phyloP scores from a whole-genome alignment of 1,284 basidiomycete species.

The Porphyrellus sp. region DNA sequence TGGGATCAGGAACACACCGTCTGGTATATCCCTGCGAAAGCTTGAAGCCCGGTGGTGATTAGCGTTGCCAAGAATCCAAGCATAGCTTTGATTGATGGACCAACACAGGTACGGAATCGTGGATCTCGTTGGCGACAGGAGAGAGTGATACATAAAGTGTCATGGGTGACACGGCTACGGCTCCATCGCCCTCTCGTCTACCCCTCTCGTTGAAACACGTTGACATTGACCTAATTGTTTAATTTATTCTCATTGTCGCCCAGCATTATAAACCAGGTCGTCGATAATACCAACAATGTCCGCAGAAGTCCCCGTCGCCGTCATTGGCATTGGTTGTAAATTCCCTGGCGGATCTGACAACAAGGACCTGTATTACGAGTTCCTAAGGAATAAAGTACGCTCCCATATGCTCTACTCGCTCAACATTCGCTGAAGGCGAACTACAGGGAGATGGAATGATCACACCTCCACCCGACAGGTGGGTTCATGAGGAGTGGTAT shows the following conservation, averaged over 20 bases:
- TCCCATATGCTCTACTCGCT: not conserved
- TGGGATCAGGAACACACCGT: too few relatives aligned
- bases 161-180: not conserved
- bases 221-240: not conserved
- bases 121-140: not conserved
- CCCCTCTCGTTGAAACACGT: not conserved
- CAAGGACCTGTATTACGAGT: constrained; percentile 30
- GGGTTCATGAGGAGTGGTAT: constrained; percentile 32
- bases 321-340: constrained; percentile 34
- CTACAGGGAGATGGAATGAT: constrained; percentile 32
- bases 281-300: constrained; percentile 22
- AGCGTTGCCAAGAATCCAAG: constrained; percentile 6
- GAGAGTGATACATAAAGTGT: constrained; percentile 9
- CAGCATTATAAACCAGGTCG: not conserved
- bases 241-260: not conserved
- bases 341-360: constrained; percentile 34
- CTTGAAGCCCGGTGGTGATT: too few relatives aligned
- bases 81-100: constrained; percentile 15
- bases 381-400: constrained; percentile 29
- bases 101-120: not conserved
- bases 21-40: too few relatives aligned
- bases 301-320: constrained; percentile 27
- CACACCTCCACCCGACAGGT: constrained; percentile 25
- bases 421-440: not conserved
- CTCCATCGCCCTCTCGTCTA: not conserved